Conservation (phyloP, 2,329 filamentous ascomycete genomes). For the Hysterium pulicare region DNA sequence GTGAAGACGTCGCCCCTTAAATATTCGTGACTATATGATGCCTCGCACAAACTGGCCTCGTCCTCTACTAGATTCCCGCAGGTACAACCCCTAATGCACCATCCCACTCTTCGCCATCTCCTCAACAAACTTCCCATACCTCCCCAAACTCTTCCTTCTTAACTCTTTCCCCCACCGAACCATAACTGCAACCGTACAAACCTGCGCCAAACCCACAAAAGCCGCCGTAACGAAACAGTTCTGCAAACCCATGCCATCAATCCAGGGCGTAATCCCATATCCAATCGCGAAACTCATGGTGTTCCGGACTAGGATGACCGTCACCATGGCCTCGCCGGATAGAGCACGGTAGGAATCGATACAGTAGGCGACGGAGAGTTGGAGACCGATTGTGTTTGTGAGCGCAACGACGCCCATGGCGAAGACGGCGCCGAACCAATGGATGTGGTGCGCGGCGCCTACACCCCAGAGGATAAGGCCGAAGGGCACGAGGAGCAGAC, state of each 20-base stretch:
- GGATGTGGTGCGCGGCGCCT: conserved; percentile 47
- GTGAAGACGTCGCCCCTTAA: no score
- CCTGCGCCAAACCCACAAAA: conserved; percentile 42
- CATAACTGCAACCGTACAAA: conserved; percentile 41
- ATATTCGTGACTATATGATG: no score
- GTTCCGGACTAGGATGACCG: conserved; percentile 50
- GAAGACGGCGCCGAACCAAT: conserved; percentile 50
- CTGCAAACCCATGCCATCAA: conserved; percentile 41
- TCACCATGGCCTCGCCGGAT: conserved; percentile 49
- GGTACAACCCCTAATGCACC: conserved; percentile 14
- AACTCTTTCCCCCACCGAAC: conserved; percentile 49
- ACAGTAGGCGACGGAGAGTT: conserved; percentile 45
- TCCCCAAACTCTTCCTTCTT: conserved; percentile 19
- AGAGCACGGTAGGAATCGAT: conserved; percentile 50
- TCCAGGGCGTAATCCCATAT: conserved; percentile 50
- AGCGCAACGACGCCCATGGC: conserved; percentile 47
- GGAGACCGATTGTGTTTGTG: conserved; percentile 44
- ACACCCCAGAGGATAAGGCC: conserved; percentile 51
- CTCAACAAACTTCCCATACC: conserved; percentile 15
- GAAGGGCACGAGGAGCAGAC: conserved; percentile 42
- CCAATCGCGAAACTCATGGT: conserved; percentile 50
- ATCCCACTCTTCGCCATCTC: conserved; percentile 18
- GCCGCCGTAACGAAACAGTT: conserved; percentile 44
- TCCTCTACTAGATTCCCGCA: neutral
- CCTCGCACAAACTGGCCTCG: no score